Conservation (phyloP, 805 yeast genomes). For the Yarrowia sp. region DNA sequence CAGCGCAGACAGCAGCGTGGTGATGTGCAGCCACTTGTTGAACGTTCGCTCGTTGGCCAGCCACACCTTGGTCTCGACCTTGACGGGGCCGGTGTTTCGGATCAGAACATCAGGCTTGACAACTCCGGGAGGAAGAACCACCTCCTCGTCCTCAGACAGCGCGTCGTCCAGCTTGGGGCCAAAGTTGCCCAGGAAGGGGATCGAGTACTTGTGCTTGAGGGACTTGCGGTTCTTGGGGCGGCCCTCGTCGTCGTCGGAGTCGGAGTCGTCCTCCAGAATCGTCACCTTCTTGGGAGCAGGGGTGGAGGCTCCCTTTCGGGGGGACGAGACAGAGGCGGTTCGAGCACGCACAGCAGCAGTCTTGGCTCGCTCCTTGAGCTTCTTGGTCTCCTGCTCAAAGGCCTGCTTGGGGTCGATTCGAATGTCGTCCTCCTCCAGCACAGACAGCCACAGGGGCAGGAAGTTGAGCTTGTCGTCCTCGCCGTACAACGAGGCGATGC, state of each 20-base stretch:
- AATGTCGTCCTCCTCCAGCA: slow-evolving; percentile 68
- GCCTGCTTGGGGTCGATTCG: slow-evolving; percentile 78
- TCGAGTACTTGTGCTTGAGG: slow-evolving; percentile 25
- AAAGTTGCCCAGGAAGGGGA: slow-evolving; percentile 37
- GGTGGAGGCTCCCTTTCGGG: slow-evolving; percentile 14
- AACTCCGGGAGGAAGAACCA: slow-evolving; percentile 86
- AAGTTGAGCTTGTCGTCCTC: slow-evolving; percentile 89
- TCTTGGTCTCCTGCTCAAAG: slow-evolving; percentile 59
- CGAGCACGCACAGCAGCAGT: slow-evolving; percentile 14
- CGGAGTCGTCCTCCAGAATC: slow-evolving; percentile 36
- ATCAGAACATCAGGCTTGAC: slow-evolving; percentile 72
- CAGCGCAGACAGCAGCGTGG: slow-evolving; percentile 76
- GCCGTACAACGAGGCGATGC: slow-evolving; percentile 79
- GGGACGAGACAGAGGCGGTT: slow-evolving; percentile 22
- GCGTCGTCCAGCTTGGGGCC: slow-evolving; percentile 38
- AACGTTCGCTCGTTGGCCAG: slow-evolving; percentile 97
- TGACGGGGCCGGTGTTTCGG: slow-evolving; percentile 86
- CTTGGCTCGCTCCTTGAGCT: slow-evolving; percentile 34
- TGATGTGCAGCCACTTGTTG: slow-evolving; percentile 90
- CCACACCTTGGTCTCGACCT: slow-evolving; percentile 98
- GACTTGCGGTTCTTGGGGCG: slow-evolving; percentile 9
- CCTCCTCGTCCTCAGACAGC: slow-evolving; percentile 75
- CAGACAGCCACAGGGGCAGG: slow-evolving; percentile 93
- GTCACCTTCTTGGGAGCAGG: slow-evolving; percentile 29
- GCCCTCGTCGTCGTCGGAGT: slow-evolving; percentile 22